Conservation (phyloP, 1,284 basidiomycete species). For the Tilletiopsis washingtonensis region DNA sequence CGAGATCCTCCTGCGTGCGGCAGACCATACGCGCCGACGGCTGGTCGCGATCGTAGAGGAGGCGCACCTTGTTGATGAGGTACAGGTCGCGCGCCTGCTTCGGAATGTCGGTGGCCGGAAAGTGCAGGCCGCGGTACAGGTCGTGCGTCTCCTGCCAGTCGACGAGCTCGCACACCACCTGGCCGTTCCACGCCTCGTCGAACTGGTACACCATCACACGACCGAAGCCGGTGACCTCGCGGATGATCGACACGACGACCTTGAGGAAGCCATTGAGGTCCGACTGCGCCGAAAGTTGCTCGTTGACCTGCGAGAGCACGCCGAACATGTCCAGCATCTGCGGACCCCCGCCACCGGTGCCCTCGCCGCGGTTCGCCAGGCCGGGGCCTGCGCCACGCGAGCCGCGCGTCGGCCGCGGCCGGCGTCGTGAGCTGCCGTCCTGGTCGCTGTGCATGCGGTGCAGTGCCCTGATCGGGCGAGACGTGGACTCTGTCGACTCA, state of each 20-base stretch:
- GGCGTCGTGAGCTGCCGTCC: constrained; percentile 2
- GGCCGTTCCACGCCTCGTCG: constrained; percentile 59
- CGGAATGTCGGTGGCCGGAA: constrained; percentile 57
- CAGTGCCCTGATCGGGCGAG: constrained; percentile 67
- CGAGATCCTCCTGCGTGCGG: constrained; percentile 60
- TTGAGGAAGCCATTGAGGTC: constrained; percentile 69
- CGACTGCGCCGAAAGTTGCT: constrained; percentile 65
- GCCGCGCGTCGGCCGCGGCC: constrained; percentile 10
- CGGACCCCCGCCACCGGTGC: constrained; percentile 14
- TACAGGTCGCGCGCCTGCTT: constrained; percentile 57
- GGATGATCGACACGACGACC: constrained; percentile 68
- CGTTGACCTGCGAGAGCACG: constrained; percentile 74
- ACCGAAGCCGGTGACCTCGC: constrained; percentile 56
- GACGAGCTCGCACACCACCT: constrained; percentile 74
- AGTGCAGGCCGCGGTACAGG: constrained; percentile 67
- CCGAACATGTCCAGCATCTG: constrained; percentile 39
- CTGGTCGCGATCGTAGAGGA: constrained; percentile 71
- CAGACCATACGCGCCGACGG: constrained; percentile 71
- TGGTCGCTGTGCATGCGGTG: constrained; percentile 51
- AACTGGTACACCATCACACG: constrained; percentile 83
- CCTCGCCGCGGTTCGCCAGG: background rate
- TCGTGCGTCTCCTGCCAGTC: constrained; percentile 75
- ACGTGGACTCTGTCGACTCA: constrained; percentile 65
- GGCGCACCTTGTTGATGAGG: constrained; percentile 65
- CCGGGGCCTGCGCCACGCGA: constrained; percentile 9